phyloP scores from a whole-genome alignment of 495 filamentous ascomycete species.

The Antarctomyces pellizariae region DNA sequence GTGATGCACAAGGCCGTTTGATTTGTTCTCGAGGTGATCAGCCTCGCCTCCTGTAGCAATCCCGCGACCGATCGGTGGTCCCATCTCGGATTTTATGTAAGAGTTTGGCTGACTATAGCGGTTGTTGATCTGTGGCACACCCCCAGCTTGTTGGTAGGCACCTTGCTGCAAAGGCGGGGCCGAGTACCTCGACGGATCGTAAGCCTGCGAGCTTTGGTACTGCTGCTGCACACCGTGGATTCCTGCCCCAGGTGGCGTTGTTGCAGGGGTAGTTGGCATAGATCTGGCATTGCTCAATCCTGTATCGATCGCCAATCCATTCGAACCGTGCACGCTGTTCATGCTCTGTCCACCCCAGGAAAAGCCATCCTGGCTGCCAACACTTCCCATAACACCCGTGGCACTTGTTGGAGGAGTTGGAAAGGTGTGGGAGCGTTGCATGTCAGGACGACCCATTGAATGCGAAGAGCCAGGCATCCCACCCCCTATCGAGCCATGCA shows the following conservation, averaged over 20 bases:
- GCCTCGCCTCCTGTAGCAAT: conserved; percentile 26
- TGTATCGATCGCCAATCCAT: conserved; percentile 70
- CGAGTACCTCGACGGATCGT: conserved; percentile 65
- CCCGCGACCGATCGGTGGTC: conserved; percentile 47
- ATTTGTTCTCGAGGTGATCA: conserved; percentile 46
- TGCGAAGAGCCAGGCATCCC: conserved; percentile 42
- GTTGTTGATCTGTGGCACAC: conserved; percentile 41
- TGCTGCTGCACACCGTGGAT: conserved; percentile 49
- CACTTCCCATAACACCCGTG: conserved; percentile 59
- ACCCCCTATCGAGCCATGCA: conserved; percentile 40
- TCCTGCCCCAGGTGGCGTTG: conserved; percentile 63
- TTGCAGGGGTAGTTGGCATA: conserved; percentile 82
- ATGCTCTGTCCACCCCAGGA: conserved; percentile 52
- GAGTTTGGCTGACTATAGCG: conserved; percentile 38
- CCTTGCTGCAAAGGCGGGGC: conserved; percentile 42
- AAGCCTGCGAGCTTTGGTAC: conserved; percentile 41
- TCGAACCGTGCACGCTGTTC: conserved; percentile 36
- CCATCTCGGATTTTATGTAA: conserved; percentile 89
- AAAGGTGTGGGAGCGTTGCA: conserved; percentile 74
- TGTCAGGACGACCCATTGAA: conserved; percentile 45
- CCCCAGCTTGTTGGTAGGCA: conserved; percentile 41
- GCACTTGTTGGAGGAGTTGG: conserved; percentile 87
- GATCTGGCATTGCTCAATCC: conserved; percentile 60
- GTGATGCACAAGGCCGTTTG: conserved; percentile 34
- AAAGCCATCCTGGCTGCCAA: conserved; percentile 48